Evolutionary conservation across 148 eudicot species (phyloP).

Genomic region (Suaeda aralocaspica): DNA sequence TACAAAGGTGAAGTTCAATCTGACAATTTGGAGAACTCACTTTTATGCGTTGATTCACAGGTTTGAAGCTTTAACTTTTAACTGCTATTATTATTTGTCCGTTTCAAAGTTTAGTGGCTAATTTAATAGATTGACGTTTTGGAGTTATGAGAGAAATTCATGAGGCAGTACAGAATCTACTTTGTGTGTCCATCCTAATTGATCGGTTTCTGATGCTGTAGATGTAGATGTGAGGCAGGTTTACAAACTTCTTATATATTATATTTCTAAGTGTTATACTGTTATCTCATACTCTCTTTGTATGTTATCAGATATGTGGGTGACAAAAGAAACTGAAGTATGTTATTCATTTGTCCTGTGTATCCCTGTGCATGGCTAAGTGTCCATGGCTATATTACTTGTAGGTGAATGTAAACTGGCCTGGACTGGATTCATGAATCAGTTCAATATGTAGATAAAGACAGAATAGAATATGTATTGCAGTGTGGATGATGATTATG

Average conservation of each 20-base stretch:
- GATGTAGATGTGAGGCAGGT: conserved; percentile 94
- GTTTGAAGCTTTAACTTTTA: conserved; percentile 26
- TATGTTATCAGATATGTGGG: neutral
- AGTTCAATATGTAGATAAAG: too few relatives aligned
- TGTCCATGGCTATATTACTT: neutral
- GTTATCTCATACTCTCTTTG: neutral
- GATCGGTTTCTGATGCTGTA: conserved; percentile 77
- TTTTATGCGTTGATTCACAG: conserved; percentile 85
- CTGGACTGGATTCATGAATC: too few relatives aligned
- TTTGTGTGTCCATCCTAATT: conserved; percentile 74
- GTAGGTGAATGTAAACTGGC: too few relatives aligned
- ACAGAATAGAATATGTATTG: too few relatives aligned
- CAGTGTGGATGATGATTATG: too few relatives aligned
- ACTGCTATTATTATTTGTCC: conserved; percentile 25
- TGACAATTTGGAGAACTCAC: conserved; percentile 83
- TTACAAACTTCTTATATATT: conserved; percentile 16
- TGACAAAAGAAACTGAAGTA: neutral
- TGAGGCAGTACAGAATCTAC: conserved; percentile 66
- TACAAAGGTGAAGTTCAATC: conserved; percentile 54
- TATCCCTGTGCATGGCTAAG: neutral
- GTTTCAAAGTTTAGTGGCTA: neutral
- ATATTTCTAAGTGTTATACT: neutral
- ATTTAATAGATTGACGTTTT: conserved; percentile 10
- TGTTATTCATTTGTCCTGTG: too few relatives aligned
- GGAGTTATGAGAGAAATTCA: conserved; percentile 62